Conservation (phyloP, 2,329 filamentous ascomycete genomes). For the Nannizziopsis arthrosporioides region DNA sequence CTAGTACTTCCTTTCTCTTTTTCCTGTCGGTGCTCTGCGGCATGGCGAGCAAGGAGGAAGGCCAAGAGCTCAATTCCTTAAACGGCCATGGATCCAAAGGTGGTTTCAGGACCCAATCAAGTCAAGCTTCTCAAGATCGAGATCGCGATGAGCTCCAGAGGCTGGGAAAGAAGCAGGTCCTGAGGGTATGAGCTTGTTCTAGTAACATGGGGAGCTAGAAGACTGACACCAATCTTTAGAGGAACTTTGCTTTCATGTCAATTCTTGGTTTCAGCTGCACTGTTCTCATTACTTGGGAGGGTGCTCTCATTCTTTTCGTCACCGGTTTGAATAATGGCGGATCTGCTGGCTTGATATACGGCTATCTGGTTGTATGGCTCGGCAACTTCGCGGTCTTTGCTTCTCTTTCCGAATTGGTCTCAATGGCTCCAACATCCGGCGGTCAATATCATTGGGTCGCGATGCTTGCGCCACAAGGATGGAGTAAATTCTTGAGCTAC, state of each 20-base stretch:
- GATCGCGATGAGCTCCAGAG: constrained; percentile 29
- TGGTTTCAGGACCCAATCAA: neutral
- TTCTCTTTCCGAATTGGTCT: constrained; percentile 32
- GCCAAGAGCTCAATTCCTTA: constrained; percentile 7
- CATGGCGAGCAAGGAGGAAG: constrained; percentile 6
- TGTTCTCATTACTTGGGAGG: constrained; percentile 32
- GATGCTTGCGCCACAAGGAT: constrained; percentile 27
- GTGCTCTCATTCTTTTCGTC: constrained; percentile 14
- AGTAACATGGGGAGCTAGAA: neutral
- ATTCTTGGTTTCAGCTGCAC: constrained; percentile 30
- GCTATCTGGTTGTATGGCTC: constrained; percentile 26
- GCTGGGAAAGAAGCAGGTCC: constrained; percentile 34
- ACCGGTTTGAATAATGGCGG: constrained; percentile 24
- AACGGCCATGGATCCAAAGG: constrained; percentile 7
- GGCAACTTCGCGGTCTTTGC: constrained; percentile 30
- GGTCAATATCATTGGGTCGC: constrained; percentile 34
- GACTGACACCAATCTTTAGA: constrained; percentile 10
- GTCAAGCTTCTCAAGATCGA: constrained; percentile 9
- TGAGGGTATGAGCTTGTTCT: constrained; percentile 26
- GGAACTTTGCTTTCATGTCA: constrained; percentile 26
- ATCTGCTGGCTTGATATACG: constrained; percentile 29
- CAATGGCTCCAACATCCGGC: constrained; percentile 31
- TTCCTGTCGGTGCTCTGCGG: neutral
- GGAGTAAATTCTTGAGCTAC: constrained; percentile 28
- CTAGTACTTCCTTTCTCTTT: neutral